These are phyloP conservation scores for Tulasnella sp. DNA, from an alignment of 768 basidiomycete genomes.

Conservation along the genomic window DNA sequence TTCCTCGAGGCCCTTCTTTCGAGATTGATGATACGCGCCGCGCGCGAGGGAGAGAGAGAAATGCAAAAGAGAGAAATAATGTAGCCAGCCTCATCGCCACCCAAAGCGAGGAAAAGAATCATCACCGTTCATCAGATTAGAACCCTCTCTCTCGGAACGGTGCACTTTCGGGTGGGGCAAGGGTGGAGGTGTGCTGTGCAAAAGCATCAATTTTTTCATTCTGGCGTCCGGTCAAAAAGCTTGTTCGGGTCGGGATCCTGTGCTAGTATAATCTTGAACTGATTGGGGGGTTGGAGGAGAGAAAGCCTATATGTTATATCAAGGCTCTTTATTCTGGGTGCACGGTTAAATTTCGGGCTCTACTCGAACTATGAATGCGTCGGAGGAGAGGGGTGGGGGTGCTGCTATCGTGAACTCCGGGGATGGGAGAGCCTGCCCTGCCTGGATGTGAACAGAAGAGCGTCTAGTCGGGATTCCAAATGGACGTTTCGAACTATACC, in stretches of 20 bases:
- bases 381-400: not conserved
- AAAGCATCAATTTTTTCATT: not conserved
- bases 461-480: not conserved
- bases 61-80: not conserved
- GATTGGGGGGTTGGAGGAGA: not conserved
- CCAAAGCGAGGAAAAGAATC: not conserved
- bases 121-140: no score
- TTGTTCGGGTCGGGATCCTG: not conserved
- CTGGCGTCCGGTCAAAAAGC: not conserved
- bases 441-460: not conserved
- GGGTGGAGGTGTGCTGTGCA: not conserved
- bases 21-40: not conserved
- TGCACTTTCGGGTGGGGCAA: no score
- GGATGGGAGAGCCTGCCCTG: not conserved
- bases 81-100: not conserved
- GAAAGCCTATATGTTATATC: not conserved
- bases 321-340: not conserved
- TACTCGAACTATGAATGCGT: not conserved
- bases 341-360: no score
- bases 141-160: no score
- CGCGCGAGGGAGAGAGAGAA: not conserved
- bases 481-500: not conserved
- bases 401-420: not conserved
- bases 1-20: not conserved
- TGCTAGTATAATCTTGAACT: not conserved